Evolutionary conservation across 306 rosid genomes (phyloP).

Genomic region (Phaseolus lunatus): DNA sequence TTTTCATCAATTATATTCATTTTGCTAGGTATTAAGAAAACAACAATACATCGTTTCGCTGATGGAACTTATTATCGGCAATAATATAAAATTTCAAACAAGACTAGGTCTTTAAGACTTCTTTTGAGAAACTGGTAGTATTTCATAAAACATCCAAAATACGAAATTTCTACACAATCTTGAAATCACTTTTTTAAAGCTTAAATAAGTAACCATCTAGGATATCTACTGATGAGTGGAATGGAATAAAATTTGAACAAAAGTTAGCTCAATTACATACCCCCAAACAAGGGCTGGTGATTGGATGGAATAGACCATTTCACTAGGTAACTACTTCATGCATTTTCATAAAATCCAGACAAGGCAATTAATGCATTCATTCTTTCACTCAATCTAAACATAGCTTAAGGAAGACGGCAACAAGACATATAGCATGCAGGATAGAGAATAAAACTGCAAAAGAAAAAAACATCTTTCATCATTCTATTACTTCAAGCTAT

Average conservation of each 20-base stretch:
- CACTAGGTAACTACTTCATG: not conserved
- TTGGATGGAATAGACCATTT: not conserved
- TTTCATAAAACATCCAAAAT: not conserved
- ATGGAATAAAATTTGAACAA: not conserved
- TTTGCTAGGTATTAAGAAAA: not conserved
- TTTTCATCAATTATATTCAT: constrained; percentile 9
- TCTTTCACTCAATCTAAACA: not conserved
- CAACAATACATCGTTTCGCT: not conserved
- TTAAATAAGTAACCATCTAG: not conserved
- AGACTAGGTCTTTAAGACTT: not conserved
- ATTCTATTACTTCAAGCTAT: no score
- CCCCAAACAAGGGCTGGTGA: not conserved
- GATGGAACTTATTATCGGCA: not conserved
- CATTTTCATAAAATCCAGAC: not conserved
- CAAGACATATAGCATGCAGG: not conserved
- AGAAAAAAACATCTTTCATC: no score
- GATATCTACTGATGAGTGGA: not conserved
- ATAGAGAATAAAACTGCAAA: no score
- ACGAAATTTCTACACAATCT: not conserved
- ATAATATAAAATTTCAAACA: not conserved
- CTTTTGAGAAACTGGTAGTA: not conserved
- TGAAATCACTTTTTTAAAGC: not conserved
- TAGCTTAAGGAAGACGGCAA: not conserved
- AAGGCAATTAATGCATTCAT: not conserved
- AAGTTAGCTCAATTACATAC: not conserved